Base-by-base conservation (phyloP, 345 rosid species). In the Aquilaria yunnanensis region DNA sequence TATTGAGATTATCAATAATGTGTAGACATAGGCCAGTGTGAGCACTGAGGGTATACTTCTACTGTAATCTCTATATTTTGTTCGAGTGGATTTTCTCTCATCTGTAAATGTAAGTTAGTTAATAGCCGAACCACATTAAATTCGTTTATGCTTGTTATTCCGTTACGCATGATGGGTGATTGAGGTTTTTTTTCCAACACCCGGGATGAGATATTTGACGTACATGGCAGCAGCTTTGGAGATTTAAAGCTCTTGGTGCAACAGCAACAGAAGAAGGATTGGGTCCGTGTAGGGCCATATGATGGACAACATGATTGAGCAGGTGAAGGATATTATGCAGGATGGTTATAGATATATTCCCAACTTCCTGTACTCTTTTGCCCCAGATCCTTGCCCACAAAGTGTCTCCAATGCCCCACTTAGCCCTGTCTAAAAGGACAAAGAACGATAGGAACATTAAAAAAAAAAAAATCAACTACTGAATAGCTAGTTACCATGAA, bases 391-490 rank as follows among this genome's bases (percentile, higher is more conserved):
- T 75, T 81, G 89, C 1, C 89, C 84, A 55, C 89, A 84, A 0
- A 84, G 82, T 48, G 84, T 84, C 67, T 84, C 89, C 4, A 84
- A 67, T 30, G 86, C 76, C 55, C 84, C 85, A 62, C 85, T 83
- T 43, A 75, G 53, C 12, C 89, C 86, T 12, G 46, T 47, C 89
- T 81, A 58, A n/a, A n/a, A 34, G 10, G 56, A 9, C 47, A 29
- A 14, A 34, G 10, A 58, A 6, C 5, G 31, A 34, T 16, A 56
- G 12, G 46, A 65, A 16, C 23, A 16, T n/a, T 46, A 30, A 53
- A 16, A 16, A 16, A 16, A 16, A 0, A 16, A 0, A 16, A 0
- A 16, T 16, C 23, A 16, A 16, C 23, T 16, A 16, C 0, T 16
- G 23, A 16, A 16, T 16, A 14, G 57, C 4, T 0, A 32, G 51